Evolutionary conservation across 805 yeast species (phyloP).

Genomic region (Saturnispora sanitii): DNA sequence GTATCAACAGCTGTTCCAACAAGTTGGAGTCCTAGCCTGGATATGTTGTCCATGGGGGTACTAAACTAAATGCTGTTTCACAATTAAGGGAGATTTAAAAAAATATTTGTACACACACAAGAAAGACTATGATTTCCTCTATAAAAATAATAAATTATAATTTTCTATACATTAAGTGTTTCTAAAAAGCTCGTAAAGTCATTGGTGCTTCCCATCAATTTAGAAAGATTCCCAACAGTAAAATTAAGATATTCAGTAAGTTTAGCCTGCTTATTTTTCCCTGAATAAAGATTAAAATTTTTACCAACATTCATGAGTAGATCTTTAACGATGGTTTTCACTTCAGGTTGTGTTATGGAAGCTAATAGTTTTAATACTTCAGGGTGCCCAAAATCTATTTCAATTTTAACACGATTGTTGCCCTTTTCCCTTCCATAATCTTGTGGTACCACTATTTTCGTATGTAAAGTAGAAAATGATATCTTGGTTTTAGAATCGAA

Average conservation of each 20-base stretch:
- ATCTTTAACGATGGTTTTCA: constrained; percentile 25
- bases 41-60: constrained; percentile 14
- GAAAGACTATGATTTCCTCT: too few relatives aligned
- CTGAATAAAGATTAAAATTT: constrained; percentile 22
- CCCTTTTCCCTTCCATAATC: constrained; percentile 18
- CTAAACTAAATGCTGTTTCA: background rate
- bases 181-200: constrained; percentile 17
- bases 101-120: background rate
- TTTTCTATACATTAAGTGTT: constrained; percentile 12
- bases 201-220: constrained; percentile 21
- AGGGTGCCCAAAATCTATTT: constrained; percentile 26
- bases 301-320: constrained; percentile 22
- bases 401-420: constrained; percentile 22
- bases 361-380: constrained; percentile 21
- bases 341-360: constrained; percentile 21
- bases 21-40: constrained; percentile 22
- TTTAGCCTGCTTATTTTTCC: constrained; percentile 13
- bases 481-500: constrained; percentile 22
- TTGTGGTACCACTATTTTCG: constrained; percentile 25
- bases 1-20: constrained; percentile 22
- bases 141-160: background rate
- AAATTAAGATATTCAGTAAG: constrained; percentile 27
- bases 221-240: constrained; percentile 26
- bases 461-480: constrained; percentile 19
- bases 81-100: background rate